A percentile compares a stretch with the other conserved stretches of the same genome.
Conservation (phyloP, 208 protist species). For the Angomonas deanei region DNA sequence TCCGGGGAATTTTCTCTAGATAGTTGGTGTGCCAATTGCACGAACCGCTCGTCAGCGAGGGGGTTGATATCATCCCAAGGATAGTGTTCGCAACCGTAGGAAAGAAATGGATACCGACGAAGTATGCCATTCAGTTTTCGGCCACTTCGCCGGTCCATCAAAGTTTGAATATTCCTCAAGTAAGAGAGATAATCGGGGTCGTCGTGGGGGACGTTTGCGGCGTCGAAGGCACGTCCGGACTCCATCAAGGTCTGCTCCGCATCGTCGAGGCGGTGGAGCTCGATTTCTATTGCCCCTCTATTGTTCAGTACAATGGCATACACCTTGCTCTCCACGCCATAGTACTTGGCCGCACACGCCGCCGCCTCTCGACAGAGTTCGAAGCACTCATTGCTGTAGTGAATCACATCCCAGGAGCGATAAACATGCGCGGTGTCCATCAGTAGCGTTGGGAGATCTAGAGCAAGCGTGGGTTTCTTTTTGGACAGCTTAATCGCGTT, state of each 20-base stretch:
- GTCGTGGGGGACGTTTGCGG: slow-evolving; percentile 39
- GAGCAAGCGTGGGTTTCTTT: slow-evolving; percentile 47
- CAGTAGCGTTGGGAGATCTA: slow-evolving; percentile 45
- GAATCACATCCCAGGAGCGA: slow-evolving; percentile 54
- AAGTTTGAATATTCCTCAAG: slow-evolving; percentile 41
- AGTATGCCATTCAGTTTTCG: slow-evolving; percentile 27
- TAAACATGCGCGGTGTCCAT: slow-evolving; percentile 70
- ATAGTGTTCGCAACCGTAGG: slow-evolving; percentile 24
- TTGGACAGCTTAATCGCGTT: slow-evolving; percentile 61
- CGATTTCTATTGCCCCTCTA: slow-evolving; percentile 58
- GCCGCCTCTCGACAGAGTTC: slow-evolving; percentile 48
- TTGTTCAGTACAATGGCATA: slow-evolving; percentile 68
- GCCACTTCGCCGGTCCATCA: slow-evolving; percentile 14
- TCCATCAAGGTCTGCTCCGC: slow-evolving; percentile 36
- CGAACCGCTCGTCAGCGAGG: slow-evolving; percentile 54
- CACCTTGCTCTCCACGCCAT: slow-evolving; percentile 42
- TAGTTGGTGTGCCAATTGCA: slow-evolving; percentile 37
- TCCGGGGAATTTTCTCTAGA: slow-evolving; percentile 13
- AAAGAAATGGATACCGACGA: slow-evolving; percentile 59
- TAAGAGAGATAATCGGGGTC: slow-evolving; percentile 65
- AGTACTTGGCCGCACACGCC: slow-evolving; percentile 39
- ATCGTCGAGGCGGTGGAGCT: slow-evolving; percentile 33
- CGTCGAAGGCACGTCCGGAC: slow-evolving; percentile 30
- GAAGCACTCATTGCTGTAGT: slow-evolving; percentile 42
- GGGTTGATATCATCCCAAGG: slow-evolving; percentile 55